Evolutionary conservation across 2,329 filamentous ascomycete species (phyloP).

Genomic region (Verticillium klebahnii): DNA sequence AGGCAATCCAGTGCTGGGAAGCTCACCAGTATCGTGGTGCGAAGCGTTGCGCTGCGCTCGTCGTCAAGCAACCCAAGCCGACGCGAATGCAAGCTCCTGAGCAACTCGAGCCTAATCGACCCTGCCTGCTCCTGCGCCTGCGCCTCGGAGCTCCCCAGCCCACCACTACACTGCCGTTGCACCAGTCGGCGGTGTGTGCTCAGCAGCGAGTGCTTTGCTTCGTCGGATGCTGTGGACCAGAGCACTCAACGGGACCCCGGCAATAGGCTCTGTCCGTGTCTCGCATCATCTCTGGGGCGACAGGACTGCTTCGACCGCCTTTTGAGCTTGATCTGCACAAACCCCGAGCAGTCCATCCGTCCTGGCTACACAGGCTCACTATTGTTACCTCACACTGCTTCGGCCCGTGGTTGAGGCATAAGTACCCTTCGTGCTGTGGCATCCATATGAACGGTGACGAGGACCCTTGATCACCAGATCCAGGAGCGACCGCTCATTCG

Average conservation of each 20-base stretch:
- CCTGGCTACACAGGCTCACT: not conserved
- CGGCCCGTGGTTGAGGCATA: not conserved
- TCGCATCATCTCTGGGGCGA: not conserved
- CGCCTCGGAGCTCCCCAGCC: not conserved
- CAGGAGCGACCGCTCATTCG: not conserved
- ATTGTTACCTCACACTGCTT: not conserved
- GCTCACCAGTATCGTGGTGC: not conserved
- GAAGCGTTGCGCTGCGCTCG: not conserved
- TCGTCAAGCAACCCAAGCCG: not conserved
- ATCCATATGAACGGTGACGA: not conserved
- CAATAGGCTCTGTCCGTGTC: conserved; percentile 3
- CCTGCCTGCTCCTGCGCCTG: not conserved
- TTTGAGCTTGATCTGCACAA: not conserved
- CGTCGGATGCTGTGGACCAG: not conserved
- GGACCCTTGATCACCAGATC: not conserved
- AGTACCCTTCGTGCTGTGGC: not conserved
- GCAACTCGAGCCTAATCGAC: not conserved
- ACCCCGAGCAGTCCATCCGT: not conserved
- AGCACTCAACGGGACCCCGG: not conserved
- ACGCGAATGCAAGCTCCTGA: not conserved
- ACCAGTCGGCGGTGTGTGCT: not conserved
- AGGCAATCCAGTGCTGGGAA: not conserved
- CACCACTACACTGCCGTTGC: not conserved
- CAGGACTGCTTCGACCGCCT: not conserved
- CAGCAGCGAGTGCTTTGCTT: not conserved